These are phyloP conservation scores for Omphalotus guepiniiformis DNA, from an alignment of 768 basidiomycete genomes.

Conservation along the genomic window DNA sequence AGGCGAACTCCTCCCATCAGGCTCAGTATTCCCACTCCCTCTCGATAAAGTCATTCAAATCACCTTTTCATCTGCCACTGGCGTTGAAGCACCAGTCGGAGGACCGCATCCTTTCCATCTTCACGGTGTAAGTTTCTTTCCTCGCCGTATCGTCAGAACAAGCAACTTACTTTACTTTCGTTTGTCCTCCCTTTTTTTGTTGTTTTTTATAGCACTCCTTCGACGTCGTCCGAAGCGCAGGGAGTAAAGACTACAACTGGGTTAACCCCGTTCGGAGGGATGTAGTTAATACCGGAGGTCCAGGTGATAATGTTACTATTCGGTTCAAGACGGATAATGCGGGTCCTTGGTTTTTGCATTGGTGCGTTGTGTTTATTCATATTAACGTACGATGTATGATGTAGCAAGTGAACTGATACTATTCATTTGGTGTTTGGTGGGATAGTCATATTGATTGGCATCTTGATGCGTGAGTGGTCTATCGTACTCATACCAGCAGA, in stretches of 20 bases:
- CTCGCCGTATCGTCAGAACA: background rate
- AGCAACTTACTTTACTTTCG: no score
- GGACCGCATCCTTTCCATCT: slow-evolving; percentile 28
- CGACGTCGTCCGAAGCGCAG: slow-evolving; percentile 34
- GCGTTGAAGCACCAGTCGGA: slow-evolving; percentile 10
- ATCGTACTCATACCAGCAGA: background rate
- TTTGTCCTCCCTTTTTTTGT: background rate
- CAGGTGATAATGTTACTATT: slow-evolving; percentile 44
- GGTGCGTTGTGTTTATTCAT: slow-evolving; percentile 16
- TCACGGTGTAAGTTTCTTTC: slow-evolving; percentile 17
- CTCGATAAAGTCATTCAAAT: slow-evolving; percentile 34
- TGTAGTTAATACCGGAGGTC: slow-evolving; percentile 39
- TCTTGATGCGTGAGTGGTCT: slow-evolving; percentile 26
- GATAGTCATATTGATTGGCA: slow-evolving; percentile 35
- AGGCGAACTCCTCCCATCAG: slow-evolving; percentile 25
- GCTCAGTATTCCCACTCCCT: slow-evolving; percentile 32
- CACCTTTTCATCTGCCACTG: slow-evolving; percentile 20
- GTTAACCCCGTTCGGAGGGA: slow-evolving; percentile 52
- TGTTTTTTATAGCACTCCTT: slow-evolving; percentile 25
- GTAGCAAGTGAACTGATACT: background rate
- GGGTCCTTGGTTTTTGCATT: slow-evolving; percentile 56
- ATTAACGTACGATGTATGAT: no score
- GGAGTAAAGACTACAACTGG: slow-evolving; percentile 30
- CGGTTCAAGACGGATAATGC: slow-evolving; percentile 65
- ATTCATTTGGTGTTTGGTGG: background rate